A percentile compares a stretch with the other conserved stretches of the same genome.
phyloP scores from a whole-genome alignment of 2,329 filamentous ascomycete genomes.

The Calonectria honghensis region DNA sequence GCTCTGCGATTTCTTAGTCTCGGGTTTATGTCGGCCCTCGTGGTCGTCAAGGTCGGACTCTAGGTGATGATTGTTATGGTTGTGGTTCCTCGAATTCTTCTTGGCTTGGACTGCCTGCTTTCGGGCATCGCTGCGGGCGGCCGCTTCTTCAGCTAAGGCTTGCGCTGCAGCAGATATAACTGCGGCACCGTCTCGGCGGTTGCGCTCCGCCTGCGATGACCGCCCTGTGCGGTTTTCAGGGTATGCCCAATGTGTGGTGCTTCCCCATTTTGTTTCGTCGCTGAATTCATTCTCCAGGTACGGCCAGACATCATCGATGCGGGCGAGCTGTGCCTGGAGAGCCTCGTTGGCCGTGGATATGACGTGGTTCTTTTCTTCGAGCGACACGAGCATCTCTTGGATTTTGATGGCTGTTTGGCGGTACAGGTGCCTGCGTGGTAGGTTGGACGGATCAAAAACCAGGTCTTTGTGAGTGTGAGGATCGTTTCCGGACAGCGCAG shows the following conservation, averaged over 20 bases:
- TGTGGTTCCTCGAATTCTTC: slow-evolving; percentile 80
- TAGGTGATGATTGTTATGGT: slow-evolving; percentile 49
- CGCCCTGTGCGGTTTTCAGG: slow-evolving; percentile 84
- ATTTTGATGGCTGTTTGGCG: slow-evolving; percentile 86
- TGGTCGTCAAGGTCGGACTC: slow-evolving; percentile 89
- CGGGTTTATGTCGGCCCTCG: slow-evolving; percentile 69
- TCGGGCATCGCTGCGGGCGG: slow-evolving; percentile 87
- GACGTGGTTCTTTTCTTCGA: slow-evolving; percentile 99
- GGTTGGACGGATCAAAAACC: slow-evolving; percentile 74
- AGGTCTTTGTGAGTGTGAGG: slow-evolving; percentile 65
- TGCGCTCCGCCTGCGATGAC: slow-evolving; percentile 81
- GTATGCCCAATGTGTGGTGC: slow-evolving; percentile 95
- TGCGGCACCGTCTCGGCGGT: slow-evolving; percentile 85
- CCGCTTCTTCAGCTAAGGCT: slow-evolving; percentile 87
- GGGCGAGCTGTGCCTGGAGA: slow-evolving; percentile 87
- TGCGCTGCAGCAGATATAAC: slow-evolving; percentile 86
- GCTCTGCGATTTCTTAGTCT: slow-evolving; percentile 78
- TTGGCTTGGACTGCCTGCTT: slow-evolving; percentile 88
- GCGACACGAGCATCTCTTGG: slow-evolving; percentile 88
- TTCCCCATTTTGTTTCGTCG: slow-evolving; percentile 95
- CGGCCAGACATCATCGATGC: slow-evolving; percentile 91
- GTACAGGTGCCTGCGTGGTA: slow-evolving; percentile 83
- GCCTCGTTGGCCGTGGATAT: slow-evolving; percentile 94
- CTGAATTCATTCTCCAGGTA: slow-evolving; percentile 92
- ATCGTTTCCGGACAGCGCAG: slow-evolving; percentile 65